phyloP scores from a whole-genome alignment of 2,329 filamentous ascomycete genomes.

The Lasiodiplodia gonubiensis region DNA sequence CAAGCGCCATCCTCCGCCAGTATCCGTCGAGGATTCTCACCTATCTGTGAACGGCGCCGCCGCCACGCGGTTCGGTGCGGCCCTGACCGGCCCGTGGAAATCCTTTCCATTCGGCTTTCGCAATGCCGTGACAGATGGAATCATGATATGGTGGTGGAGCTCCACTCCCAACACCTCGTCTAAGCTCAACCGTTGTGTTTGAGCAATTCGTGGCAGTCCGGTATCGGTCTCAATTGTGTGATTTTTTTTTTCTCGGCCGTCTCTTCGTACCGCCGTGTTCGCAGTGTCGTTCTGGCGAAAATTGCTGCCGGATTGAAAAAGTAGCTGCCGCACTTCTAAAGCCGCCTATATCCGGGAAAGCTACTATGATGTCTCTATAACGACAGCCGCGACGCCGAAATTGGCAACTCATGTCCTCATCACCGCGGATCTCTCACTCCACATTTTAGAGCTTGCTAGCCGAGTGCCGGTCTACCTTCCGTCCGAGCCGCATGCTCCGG shows the following conservation, averaged over 20 bases:
- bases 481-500: not conserved
- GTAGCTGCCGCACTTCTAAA: not conserved
- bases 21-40: not conserved
- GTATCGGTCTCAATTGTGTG: not conserved
- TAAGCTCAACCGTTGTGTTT: not conserved
- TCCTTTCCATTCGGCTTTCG: no score
- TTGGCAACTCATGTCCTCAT: not conserved
- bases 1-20: not conserved
- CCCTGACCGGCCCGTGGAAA: not conserved
- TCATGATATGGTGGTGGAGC: not conserved
- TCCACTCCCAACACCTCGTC: not conserved
- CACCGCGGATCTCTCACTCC: not conserved
- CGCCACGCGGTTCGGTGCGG: not conserved
- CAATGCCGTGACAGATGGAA: not conserved
- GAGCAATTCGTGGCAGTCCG: not conserved
- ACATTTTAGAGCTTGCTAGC: not conserved
- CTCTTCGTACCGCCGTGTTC: not conserved
- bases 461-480: not conserved
- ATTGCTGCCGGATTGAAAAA: not conserved
- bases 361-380: not conserved
- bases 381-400: not conserved
- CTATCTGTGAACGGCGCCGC: not conserved
- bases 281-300: not conserved
- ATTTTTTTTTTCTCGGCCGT: not conserved
- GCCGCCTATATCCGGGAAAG: not conserved